A percentile compares a stretch with the other conserved stretches of the same genome.
Conservation (phyloP, 2,329 filamentous ascomycete genomes). For the Didymella pinodella region DNA sequence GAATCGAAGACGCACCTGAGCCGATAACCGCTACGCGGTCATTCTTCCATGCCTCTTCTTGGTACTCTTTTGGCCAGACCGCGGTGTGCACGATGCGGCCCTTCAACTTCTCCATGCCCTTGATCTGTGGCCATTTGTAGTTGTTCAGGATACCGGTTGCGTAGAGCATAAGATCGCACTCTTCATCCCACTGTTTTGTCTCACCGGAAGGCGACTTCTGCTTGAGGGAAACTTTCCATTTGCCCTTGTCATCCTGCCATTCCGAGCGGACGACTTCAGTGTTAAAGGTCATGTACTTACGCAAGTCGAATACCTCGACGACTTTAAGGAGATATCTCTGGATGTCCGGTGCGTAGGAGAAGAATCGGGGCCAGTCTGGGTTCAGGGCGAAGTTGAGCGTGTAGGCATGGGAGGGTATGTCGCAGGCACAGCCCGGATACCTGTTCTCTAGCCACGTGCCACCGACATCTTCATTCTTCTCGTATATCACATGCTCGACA, state of each 20-base stretch:
- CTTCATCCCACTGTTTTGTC: slow-evolving; percentile 52
- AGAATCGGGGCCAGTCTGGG: slow-evolving; percentile 59
- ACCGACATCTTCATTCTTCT: slow-evolving; percentile 57
- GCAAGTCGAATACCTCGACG: slow-evolving; percentile 57
- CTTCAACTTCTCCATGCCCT: slow-evolving; percentile 57
- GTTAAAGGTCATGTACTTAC: slow-evolving; percentile 63
- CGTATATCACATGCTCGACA: slow-evolving; percentile 59
- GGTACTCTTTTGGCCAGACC: slow-evolving; percentile 56
- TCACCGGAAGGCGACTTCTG: slow-evolving; percentile 49
- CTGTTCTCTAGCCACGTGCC: slow-evolving; percentile 58
- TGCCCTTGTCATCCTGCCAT: slow-evolving; percentile 59
- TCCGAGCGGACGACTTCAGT: slow-evolving; percentile 57
- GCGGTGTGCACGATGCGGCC: slow-evolving; percentile 56
- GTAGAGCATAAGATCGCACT: slow-evolving; percentile 55
- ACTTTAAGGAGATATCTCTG: slow-evolving; percentile 60
- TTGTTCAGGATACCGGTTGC: slow-evolving; percentile 56
- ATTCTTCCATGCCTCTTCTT: slow-evolving; percentile 53
- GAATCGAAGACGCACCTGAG: slow-evolving; percentile 56
- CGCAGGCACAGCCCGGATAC: slow-evolving; percentile 54
- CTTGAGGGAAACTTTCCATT: slow-evolving; percentile 60
- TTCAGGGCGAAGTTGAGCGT: slow-evolving; percentile 56
- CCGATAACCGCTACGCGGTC: slow-evolving; percentile 56
- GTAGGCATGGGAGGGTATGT: slow-evolving; percentile 58
- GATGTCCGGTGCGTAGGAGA: slow-evolving; percentile 57
- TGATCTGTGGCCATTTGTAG: slow-evolving; percentile 50